A percentile compares a stretch with the other conserved stretches of the same genome.
Conservation (phyloP, 73 alveolate genomes). For the Uronychia binucleata region DNA sequence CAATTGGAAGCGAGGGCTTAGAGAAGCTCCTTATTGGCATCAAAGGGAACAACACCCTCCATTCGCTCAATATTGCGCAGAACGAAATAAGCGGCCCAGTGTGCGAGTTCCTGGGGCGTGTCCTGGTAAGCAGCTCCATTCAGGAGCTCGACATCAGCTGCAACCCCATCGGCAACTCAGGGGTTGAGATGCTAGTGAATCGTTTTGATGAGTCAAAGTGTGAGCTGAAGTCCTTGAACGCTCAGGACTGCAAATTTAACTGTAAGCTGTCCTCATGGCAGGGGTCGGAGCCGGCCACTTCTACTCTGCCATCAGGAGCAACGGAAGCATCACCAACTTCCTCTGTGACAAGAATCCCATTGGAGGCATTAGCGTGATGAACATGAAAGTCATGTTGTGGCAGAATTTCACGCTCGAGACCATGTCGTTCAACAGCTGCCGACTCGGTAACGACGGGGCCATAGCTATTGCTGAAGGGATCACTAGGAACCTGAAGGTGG, state of each 20-base stretch:
- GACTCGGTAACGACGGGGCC: not conserved
- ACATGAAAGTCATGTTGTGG: not conserved
- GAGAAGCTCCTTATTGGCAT: not conserved
- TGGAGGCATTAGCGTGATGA: not conserved
- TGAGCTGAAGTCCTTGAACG: not conserved
- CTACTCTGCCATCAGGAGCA: not conserved
- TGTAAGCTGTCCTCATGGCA: not conserved
- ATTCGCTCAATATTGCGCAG: not conserved
- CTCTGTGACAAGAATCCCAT: not conserved
- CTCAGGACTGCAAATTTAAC: not conserved
- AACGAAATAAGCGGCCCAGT: not conserved
- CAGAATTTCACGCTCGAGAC: not conserved
- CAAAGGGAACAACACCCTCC: not conserved
- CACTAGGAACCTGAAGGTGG: not conserved
- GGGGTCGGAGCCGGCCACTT: not conserved
- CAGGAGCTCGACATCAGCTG: not conserved
- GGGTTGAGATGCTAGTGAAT: not conserved
- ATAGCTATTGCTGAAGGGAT: not conserved
- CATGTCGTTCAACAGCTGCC: not conserved
- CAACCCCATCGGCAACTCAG: not conserved
- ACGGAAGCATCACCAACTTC: not conserved
- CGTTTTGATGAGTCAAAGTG: not conserved
- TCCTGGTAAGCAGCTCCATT: not conserved
- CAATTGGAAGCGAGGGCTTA: not conserved
- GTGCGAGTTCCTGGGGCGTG: not conserved